A percentile compares a stretch with the other conserved stretches of the same genome.
phyloP scores from a whole-genome alignment of 2,329 filamentous ascomycete genomes.

The Ophiostoma pallidulum region DNA sequence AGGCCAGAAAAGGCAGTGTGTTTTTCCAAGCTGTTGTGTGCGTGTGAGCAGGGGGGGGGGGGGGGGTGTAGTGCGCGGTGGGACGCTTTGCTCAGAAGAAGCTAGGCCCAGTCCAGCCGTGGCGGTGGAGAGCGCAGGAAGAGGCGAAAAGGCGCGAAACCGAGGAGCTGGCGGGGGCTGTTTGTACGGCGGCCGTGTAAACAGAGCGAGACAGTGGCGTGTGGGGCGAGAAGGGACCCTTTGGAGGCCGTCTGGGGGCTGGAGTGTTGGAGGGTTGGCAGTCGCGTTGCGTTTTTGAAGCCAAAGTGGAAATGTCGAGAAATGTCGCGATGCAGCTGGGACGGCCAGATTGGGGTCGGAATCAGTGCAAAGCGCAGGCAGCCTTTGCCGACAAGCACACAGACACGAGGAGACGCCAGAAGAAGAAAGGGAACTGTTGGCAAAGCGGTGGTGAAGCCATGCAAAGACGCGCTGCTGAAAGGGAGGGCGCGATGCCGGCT shows the following conservation, averaged over 20 bases:
- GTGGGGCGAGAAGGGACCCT: too few species aligned
- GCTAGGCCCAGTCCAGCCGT: neutral
- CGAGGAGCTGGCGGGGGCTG: too few species aligned
- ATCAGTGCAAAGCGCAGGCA: too few species aligned
- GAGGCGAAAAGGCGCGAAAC: neutral
- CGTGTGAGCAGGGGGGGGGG: slow-evolving; percentile 5
- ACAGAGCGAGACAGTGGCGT: too few species aligned
- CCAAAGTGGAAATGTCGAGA: slow-evolving; percentile 6
- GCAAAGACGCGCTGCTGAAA: neutral
- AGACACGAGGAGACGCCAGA: too few species aligned
- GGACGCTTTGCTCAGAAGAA: neutral
- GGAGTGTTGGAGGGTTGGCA: too few species aligned
- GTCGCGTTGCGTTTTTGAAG: neutral
- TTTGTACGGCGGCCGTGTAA: neutral
- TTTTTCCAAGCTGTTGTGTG: slow-evolving; percentile 10
- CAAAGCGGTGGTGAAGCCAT: too few species aligned
- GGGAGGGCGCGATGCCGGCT: too few species aligned
- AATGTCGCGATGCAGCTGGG: neutral
- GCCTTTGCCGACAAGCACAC: too few species aligned
- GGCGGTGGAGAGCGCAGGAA: neutral
- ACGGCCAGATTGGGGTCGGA: too few species aligned
- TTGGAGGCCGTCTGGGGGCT: too few species aligned
- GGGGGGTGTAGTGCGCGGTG: neutral
- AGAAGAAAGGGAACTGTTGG: too few species aligned
- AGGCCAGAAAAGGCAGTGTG: slow-evolving; percentile 10